Conservation (phyloP, 352 stramenopile genomes). For the Phytophthora kernoviae region DNA sequence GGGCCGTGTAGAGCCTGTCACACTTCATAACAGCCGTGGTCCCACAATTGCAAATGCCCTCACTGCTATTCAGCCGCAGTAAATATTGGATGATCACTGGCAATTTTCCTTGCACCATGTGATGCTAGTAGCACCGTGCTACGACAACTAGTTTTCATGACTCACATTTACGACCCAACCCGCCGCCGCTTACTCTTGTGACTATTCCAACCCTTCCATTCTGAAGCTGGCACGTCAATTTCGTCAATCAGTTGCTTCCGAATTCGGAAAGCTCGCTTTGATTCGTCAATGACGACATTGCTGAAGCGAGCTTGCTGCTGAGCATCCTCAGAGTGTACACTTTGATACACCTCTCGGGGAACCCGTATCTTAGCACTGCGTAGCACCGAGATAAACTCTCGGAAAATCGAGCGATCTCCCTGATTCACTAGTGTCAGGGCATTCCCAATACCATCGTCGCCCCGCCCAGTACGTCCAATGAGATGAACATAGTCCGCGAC, state of each 20-base stretch:
- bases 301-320: slow-evolving; percentile 16
- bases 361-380: slow-evolving; percentile 33
- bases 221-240: slow-evolving; percentile 4
- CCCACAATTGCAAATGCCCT: neutral
- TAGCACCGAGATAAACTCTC: slow-evolving; percentile 42
- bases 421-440: slow-evolving; percentile 55
- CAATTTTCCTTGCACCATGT: neutral
- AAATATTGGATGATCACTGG: neutral
- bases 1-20: neutral
- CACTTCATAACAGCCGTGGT: neutral
- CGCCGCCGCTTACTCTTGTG: slow-evolving; percentile 31
- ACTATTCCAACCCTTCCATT: slow-evolving; percentile 48
- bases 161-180: slow-evolving; percentile 5
- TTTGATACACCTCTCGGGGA: slow-evolving; percentile 50
- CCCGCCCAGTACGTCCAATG: slow-evolving; percentile 54
- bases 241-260: slow-evolving; percentile 26
- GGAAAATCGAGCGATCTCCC: slow-evolving; percentile 45
- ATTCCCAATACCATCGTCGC: slow-evolving; percentile 19
- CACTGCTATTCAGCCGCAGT: neutral
- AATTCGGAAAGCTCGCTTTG: slow-evolving; percentile 54
- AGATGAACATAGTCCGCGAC: slow-evolving; percentile 72
- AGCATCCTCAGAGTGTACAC: slow-evolving; percentile 29
- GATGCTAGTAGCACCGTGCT: neutral
- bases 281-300: slow-evolving; percentile 40
- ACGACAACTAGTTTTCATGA: no score